Conservation (phyloP, 108 stramenopile genomes). For the Stephanodiscus minutulus region DNA sequence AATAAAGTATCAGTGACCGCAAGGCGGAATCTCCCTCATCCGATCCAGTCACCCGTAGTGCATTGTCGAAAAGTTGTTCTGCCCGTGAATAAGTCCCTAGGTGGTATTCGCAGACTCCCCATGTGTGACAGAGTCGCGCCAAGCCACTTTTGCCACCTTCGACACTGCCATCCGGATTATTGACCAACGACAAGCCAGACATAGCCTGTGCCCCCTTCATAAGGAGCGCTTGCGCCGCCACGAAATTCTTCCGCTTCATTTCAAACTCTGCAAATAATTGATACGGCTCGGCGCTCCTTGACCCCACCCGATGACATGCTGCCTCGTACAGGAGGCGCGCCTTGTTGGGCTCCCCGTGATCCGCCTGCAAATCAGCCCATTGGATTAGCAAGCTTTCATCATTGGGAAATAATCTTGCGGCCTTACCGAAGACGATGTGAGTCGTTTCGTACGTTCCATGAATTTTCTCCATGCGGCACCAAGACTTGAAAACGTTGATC, state of each 20-base stretch:
- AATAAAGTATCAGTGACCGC: conserved; percentile 65
- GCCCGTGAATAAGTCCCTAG: conserved; percentile 56
- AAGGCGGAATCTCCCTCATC: conserved; percentile 51
- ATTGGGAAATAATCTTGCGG: conserved; percentile 56
- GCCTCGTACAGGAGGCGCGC: conserved; percentile 54
- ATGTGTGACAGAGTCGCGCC: conserved; percentile 60
- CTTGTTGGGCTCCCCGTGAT: conserved; percentile 31
- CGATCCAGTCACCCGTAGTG: conserved; percentile 54
- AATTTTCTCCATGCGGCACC: conserved; percentile 75
- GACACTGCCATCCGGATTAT: conserved; percentile 1
- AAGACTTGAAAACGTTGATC: conserved; percentile 71
- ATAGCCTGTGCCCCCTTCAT: conserved; percentile 59
- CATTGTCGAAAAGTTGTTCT: conserved; percentile 72
- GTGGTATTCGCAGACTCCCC: conserved; percentile 82
- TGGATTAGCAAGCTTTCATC: conserved; percentile 49
- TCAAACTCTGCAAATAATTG: conserved; percentile 68
- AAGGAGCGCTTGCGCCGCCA: conserved; percentile 59
- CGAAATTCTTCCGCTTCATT: conserved; percentile 57
- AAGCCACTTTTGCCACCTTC: conserved; percentile 44
- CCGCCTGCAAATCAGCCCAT: conserved; percentile 68
- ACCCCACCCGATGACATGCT: conserved; percentile 53
- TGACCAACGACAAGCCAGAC: conserved; percentile 14
- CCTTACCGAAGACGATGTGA: conserved; percentile 64
- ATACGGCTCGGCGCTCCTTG: conserved; percentile 58
- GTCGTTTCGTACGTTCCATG: conserved; percentile 61